phyloP scores from a whole-genome alignment of 257 asterid genomes.

The Thymus quinquecostatus region DNA sequence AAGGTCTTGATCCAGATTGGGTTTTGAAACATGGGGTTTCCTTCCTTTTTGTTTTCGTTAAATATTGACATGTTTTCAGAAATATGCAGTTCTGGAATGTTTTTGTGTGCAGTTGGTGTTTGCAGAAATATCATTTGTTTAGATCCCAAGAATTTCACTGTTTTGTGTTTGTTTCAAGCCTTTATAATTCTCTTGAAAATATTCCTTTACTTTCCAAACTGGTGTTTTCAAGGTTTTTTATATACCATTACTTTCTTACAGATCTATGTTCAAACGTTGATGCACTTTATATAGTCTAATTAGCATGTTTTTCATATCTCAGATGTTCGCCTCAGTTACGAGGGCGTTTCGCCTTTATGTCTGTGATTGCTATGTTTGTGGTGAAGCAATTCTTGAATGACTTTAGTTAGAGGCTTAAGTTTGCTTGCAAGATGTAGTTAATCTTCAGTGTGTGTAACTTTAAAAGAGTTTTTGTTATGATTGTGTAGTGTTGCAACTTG shows the following conservation, averaged over 20 bases:
- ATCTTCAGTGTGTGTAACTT: constrained; percentile 12
- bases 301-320: neutral
- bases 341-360: neutral
- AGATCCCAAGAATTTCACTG: constrained; percentile 15
- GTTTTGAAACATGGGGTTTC: constrained; percentile 8
- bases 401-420: neutral
- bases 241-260: constrained; percentile 21
- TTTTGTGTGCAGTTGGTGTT: neutral
- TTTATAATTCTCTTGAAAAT: constrained; percentile 12
- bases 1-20: constrained; percentile 18
- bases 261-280: constrained; percentile 34
- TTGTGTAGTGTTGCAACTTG: constrained; percentile 1
- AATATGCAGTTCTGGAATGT: neutral
- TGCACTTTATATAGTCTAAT: neutral
- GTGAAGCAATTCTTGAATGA: constrained; percentile 25
- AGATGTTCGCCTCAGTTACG: neutral
- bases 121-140: constrained; percentile 15
- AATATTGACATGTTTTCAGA: neutral
- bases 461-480: neutral
- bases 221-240: constrained; percentile 17
- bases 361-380: neutral
- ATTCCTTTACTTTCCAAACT: constrained; percentile 5
- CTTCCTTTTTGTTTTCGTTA: neutral
- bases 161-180: constrained; percentile 13
- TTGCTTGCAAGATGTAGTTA: constrained; percentile 28